Percentiles rank a stretch among this genome's conserved stretches.
These are phyloP conservation scores for Oidiodendron maius DNA, from an alignment of 495 filamentous ascomycete genomes.

Conservation along the genomic window DNA sequence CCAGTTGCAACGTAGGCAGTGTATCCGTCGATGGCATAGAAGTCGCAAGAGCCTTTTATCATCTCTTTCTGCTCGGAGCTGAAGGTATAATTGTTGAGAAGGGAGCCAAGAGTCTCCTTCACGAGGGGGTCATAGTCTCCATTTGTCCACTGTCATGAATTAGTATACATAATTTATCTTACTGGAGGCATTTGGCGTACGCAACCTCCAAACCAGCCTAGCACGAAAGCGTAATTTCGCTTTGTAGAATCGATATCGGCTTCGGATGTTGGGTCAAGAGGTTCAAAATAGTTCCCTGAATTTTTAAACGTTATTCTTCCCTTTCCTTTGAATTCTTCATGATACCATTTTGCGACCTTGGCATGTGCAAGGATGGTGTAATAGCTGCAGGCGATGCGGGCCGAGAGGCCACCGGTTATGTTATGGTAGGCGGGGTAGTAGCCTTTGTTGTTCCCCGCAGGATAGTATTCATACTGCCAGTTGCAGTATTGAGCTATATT, in stretches of 20 bases:
- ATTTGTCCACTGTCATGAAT: conserved; percentile 34
- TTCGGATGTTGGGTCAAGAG: conserved; percentile 46
- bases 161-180: too few relatives aligned
- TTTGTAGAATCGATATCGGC: conserved; percentile 50
- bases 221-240: conserved; percentile 56
- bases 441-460: conserved; percentile 41
- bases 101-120: conserved; percentile 61
- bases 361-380: conserved; percentile 52
- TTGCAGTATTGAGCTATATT: conserved; percentile 44
- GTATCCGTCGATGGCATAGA: conserved; percentile 36
- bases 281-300: conserved; percentile 51
- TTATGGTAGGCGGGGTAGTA: conserved; percentile 34
- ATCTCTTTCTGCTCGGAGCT: conserved; percentile 56
- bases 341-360: conserved; percentile 56
- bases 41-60: conserved; percentile 40
- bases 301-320: conserved; percentile 56
- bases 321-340: conserved; percentile 57
- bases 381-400: conserved; percentile 42
- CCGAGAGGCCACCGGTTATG: conserved; percentile 30
- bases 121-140: conserved; percentile 64
- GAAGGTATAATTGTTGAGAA: conserved; percentile 57
- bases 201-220: conserved; percentile 64
- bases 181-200: conserved; percentile 67
- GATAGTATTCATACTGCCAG: conserved; percentile 49
- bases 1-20: conserved; percentile 24